Evolutionary conservation across 345 rosid genomes (phyloP).

Genomic region (Brassica cretica): DNA sequence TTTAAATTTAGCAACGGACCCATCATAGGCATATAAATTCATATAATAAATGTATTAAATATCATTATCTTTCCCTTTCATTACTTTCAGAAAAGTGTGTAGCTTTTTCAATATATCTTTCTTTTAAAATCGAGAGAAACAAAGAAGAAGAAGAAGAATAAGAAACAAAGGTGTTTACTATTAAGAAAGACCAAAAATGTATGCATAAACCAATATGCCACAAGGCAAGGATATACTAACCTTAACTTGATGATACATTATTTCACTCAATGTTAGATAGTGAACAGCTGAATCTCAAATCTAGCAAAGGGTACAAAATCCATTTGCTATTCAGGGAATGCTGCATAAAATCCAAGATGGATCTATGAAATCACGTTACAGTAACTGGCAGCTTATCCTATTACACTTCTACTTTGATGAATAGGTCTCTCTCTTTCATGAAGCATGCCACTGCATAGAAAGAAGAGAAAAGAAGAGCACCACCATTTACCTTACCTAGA

Average conservation of each 20-base stretch:
- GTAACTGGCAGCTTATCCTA: conserved; percentile 5
- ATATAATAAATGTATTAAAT: conserved; percentile 9
- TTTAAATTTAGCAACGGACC: neutral
- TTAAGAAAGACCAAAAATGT: neutral
- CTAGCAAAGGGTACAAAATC: conserved; percentile 9
- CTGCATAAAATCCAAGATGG: conserved; percentile 1
- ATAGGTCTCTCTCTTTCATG: conserved; percentile 21
- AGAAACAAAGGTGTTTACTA: conserved; percentile 17
- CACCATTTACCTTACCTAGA: conserved; percentile 34
- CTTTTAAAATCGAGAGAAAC: conserved; percentile 8
- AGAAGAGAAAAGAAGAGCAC: conserved; percentile 30
- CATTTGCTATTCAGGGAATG: conserved; percentile 3
- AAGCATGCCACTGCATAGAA: conserved; percentile 38
- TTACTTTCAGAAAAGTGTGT: conserved; percentile 36
- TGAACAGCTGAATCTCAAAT: conserved; percentile 4
- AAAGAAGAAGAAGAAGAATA: conserved; percentile 8
- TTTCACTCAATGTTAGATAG: neutral
- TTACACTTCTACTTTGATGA: conserved; percentile 14
- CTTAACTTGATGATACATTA: conserved; percentile 13
- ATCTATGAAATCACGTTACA: conserved; percentile 7
- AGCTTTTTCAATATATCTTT: conserved; percentile 26
- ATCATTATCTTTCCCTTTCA: conserved; percentile 25
- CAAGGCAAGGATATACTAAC: conserved; percentile 10
- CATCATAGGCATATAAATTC: neutral
- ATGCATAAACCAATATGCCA: conserved; percentile 7